Conservation (phyloP, 371 early-diverging fungal genomes). For the Dipsacomyces acuminosporus region DNA sequence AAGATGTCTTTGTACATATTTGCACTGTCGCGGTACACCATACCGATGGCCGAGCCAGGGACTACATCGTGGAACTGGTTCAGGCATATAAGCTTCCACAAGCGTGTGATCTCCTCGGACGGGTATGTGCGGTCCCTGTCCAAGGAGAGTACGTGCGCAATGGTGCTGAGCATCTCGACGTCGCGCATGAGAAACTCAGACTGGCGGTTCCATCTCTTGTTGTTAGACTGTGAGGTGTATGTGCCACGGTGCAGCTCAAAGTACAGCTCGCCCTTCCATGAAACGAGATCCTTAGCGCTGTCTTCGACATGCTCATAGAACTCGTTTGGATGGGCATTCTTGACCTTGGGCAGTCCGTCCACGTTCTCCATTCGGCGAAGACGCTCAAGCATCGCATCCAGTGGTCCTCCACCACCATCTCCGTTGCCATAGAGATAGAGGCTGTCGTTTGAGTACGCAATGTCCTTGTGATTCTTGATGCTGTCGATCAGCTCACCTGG, state of each 20-base stretch:
- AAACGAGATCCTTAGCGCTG: constrained; percentile 60
- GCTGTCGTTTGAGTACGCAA: constrained; percentile 69
- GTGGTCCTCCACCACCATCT: constrained; percentile 95
- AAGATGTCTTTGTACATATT: constrained; percentile 50
- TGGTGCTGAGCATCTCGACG: constrained; percentile 62
- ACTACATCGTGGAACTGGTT: constrained; percentile 96
- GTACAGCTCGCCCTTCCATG: constrained; percentile 93
- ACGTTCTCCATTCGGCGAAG: constrained; percentile 66
- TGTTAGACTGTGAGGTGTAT: constrained; percentile 83
- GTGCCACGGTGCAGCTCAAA: constrained; percentile 96
- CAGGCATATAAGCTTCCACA: constrained; percentile 87
- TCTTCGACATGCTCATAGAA: constrained; percentile 75
- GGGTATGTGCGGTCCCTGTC: constrained; percentile 54
- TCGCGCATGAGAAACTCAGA: constrained; percentile 79
- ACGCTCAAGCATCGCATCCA: constrained; percentile 81
- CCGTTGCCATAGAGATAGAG: constrained; percentile 88
- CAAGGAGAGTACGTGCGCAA: constrained; percentile 6
- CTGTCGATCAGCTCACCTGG: constrained; percentile 59
- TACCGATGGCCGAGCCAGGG: constrained; percentile 85
- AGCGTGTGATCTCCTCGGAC: constrained; percentile 58
- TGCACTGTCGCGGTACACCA: constrained; percentile 81
- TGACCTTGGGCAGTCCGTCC: constrained; percentile 66
- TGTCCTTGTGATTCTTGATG: constrained; percentile 75
- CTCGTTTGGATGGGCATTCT: constrained; percentile 62
- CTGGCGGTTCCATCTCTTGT: constrained; percentile 79